Evolutionary conservation across 1,284 basidiomycete species (phyloP).

Genomic region (Sporisorium exsertum): DNA sequence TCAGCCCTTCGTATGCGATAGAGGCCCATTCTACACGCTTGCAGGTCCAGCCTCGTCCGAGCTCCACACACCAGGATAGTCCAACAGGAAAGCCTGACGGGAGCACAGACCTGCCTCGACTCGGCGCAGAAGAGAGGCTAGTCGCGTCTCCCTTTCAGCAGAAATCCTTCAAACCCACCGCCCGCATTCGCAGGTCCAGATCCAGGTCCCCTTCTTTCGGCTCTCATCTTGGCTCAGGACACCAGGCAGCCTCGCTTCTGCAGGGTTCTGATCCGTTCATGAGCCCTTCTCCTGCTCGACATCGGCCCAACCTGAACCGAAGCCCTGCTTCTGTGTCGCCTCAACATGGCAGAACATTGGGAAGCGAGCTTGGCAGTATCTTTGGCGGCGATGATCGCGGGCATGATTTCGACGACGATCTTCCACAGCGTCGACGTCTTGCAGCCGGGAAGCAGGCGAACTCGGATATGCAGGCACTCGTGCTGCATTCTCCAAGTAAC

Average conservation of each 20-base stretch:
- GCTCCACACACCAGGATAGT: background rate
- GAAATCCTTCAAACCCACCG: conserved; percentile 22
- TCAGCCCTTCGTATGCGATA: conserved; percentile 43
- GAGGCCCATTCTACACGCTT: conserved; percentile 8
- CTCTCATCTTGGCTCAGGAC: conserved; percentile 3
- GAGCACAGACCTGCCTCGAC: background rate
- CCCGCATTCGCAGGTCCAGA: conserved; percentile 29
- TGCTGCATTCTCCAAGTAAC: conserved; percentile 6
- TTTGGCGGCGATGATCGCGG: conserved; percentile 54
- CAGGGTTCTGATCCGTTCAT: conserved; percentile 22
- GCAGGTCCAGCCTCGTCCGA: background rate
- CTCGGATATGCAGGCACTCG: conserved; percentile 15
- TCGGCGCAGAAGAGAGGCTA: background rate
- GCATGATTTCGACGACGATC: conserved; percentile 41
- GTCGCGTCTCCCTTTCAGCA: conserved; percentile 18
- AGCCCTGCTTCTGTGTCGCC: conserved; percentile 23
- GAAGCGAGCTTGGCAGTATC: conserved; percentile 63
- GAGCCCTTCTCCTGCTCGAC: conserved; percentile 4
- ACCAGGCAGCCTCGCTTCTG: background rate
- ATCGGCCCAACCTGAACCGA: conserved; percentile 1
- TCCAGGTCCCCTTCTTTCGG: conserved; percentile 33
- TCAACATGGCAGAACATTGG: conserved; percentile 44
- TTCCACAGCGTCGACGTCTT: conserved; percentile 33
- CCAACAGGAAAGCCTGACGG: background rate
- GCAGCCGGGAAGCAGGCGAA: background rate